Percentiles rank a stretch among this genome's conserved stretches.
These are phyloP conservation scores for Pichia paraexigua DNA, from an alignment of 805 yeast genomes.

Conservation along the genomic window DNA sequence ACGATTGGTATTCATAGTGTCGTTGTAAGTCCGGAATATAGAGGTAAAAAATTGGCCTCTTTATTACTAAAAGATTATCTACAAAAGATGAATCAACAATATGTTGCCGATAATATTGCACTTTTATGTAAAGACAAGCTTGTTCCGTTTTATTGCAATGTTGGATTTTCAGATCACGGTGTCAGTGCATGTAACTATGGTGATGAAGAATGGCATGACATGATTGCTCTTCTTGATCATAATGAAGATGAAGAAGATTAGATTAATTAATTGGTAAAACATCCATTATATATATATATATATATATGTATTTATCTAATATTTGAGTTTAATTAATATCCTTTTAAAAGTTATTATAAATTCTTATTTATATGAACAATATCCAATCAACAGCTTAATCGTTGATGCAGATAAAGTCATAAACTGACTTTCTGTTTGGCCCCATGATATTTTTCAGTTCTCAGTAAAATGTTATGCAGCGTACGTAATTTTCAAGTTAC, in stretches of 20 bases:
- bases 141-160: slow-evolving; percentile 68
- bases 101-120: slow-evolving; percentile 69
- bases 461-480: no score
- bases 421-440: no score
- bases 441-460: background rate
- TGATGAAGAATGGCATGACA: slow-evolving; percentile 54
- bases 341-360: background rate
- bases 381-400: background rate
- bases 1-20: slow-evolving; percentile 77
- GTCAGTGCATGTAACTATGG: slow-evolving; percentile 51
- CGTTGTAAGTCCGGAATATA: slow-evolving; percentile 69
- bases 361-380: background rate
- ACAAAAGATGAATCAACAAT: slow-evolving; percentile 83
- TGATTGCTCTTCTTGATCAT: slow-evolving; percentile 35
- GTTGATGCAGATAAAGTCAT: background rate
- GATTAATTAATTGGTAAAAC: slow-evolving; percentile 1
- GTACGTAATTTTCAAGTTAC: background rate
- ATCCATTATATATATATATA: background rate
- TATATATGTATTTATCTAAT: background rate
- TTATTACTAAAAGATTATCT: slow-evolving; percentile 79
- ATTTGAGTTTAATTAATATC: background rate
- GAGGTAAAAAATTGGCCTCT: slow-evolving; percentile 76
- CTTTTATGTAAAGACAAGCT: slow-evolving; percentile 65
- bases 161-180: slow-evolving; percentile 74
- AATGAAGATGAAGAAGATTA: slow-evolving; percentile 36